Evolutionary conservation across 371 early-diverging fungal species (phyloP), one percentile per base, ranked within the genome.

Genomic region (Mortierella polycephala): DNA sequence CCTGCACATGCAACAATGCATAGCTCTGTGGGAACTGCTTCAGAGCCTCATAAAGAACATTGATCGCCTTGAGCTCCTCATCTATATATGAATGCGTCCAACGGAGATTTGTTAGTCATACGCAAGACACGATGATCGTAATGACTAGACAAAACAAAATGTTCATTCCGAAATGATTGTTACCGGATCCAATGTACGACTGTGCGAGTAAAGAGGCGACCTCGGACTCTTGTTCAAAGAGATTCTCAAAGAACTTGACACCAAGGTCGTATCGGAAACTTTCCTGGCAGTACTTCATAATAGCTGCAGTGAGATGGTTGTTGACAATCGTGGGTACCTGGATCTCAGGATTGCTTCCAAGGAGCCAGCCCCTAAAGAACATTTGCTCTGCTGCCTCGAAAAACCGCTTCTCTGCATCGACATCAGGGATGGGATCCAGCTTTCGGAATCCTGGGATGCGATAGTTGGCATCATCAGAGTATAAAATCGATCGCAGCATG

Each of bases 261-360:
- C 93, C 94, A 55, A 92, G 90, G 30, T 90, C 92, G 62, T 84
- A 91, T 41, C 96, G 88, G 69, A 92, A 92, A 37, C 91, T 90
- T 50, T 94, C 90, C n/a, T 83, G 82, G 82, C 97, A 96, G 65
- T 96, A 96, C 79, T 93, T 91, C 88, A 94, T 87, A 14, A 97
- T 84, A 23, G 93, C 96, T 49, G 92, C 90, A 1, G 89, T 88
- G 59, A 98, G 76, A 69, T 94, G 93, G 74, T 98, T 98, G 68
- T 90, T 89, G 50, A 93, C 91, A 18, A 88, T 85, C 11, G 97
- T 96, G 4, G 97, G 95, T 30, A 94, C 90, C 75, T 97, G 98
- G 55, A 96, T 92, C 68, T 96, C 96, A 11, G 96, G 91, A 42
- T 91, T 93, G 52, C 95, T 93, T n/a, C 98, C 98, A n/a, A 98